Evolutionary conservation across 495 filamentous ascomycete genomes (phyloP).

Genomic region (Podospora bellae-mahoneyi): DNA sequence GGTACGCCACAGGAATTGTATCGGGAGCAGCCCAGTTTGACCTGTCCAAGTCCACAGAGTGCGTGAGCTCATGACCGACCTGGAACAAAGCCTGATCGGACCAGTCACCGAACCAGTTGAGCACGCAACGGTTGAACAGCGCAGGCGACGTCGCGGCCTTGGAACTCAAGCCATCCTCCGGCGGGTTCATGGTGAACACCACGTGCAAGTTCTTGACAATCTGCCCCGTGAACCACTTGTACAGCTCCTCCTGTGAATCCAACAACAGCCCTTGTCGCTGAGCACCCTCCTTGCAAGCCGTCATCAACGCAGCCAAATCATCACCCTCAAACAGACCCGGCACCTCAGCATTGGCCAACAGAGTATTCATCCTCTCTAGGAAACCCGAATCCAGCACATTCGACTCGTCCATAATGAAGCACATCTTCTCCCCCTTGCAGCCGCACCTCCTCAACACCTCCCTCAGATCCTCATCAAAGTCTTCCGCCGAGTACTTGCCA

Average conservation of each 20-base stretch:
- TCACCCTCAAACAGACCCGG: conserved; percentile 98
- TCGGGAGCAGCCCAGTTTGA: conserved; percentile 82
- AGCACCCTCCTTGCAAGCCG: conserved; percentile 94
- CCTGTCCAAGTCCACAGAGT: conserved; percentile 90
- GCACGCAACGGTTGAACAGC: conserved; percentile 96
- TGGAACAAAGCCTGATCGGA: conserved; percentile 98
- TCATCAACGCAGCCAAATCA: conserved; percentile 94
- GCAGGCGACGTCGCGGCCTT: conserved; percentile 97
- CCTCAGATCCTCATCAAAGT: conserved; percentile 96
- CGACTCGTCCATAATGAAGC: conserved; percentile 99
- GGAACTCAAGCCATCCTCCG: conserved; percentile 87
- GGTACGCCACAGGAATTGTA: conserved; percentile 85
- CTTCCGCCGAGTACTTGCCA: conserved; percentile 95
- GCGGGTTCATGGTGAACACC: conserved; percentile 99
- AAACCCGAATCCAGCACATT: conserved; percentile 98
- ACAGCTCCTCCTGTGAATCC: conserved; percentile 96
- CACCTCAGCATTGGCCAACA: conserved; percentile 96
- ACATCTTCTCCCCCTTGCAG: conserved; percentile 98
- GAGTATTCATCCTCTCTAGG: conserved; percentile 97
- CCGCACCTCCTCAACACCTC: conserved; percentile 90
- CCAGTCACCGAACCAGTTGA: conserved; percentile 99
- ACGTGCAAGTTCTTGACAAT: conserved; percentile 99
- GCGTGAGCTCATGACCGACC: conserved; percentile 91
- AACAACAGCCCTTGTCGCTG: conserved; percentile 92
- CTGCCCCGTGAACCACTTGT: conserved; percentile 99